Base-by-base conservation (phyloP, 1,284 basidiomycete species). In the Trichosporon sp. region DNA sequence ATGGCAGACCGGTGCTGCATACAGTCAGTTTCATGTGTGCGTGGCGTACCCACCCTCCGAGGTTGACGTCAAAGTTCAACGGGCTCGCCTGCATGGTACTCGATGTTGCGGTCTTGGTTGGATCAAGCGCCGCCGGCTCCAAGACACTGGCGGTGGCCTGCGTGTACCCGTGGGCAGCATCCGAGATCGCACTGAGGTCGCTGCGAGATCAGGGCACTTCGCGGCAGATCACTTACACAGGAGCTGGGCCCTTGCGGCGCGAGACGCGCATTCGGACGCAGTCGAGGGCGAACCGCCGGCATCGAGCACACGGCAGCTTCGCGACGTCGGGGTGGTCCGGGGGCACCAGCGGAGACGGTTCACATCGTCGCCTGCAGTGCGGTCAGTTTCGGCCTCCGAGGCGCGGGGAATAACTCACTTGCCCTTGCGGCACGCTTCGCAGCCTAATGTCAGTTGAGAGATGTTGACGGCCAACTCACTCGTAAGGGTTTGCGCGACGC, bases 231-330 rank as follows among this genome's bases (percentile, higher is more conserved):
- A 78, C 78, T 58, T 70, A 78, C 76, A 79, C 75, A 65, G 77
- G 76, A 6, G 78, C 76, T 0, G 80, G 80, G 1, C 80, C 80
- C 70, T 81, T 81, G 21, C 77, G 66, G 15, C 75, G 71, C 1
- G 72, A 68, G 0, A 78, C 75, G 25, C 75, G 74, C 65, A 79
- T 73, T n/a, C 80, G 70, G 1, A 78, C 72, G 62, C 80, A 81
- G 15, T 81, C 78, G 7, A 76, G 75, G 0, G 79, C 79, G 62
- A 81, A 81, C 1, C 80, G 71, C 3, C 80, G 70, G 62, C 80
- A 81, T 34, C 80, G 66, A 2, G 79, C 80, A 66, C 80, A 81
- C 1, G 80, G 80, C 3, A 80, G 73, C 60, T 76, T 79, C n/a
- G 76, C 76, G 6, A 74, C 76, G 53, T 80, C 79, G 0, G 79